Evolutionary conservation across 208 protist genomes (phyloP), one percentile per base, ranked within the genome.

Genomic region (Leishmania amazonensis): DNA sequence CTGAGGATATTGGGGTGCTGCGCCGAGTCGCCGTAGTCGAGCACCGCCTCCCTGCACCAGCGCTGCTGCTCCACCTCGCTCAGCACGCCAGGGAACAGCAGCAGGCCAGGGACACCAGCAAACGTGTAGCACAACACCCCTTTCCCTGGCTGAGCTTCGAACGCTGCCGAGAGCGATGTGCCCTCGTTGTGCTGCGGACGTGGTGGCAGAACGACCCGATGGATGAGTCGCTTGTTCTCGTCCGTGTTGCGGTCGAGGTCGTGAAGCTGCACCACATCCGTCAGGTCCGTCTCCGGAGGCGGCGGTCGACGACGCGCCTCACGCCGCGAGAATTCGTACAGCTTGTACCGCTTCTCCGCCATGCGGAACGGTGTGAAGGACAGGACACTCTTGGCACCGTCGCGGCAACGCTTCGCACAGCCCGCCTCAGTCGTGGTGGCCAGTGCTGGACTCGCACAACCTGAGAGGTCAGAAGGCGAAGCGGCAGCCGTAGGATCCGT

Each of bases 1-100:
- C 91, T 95, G 31, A 97, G 84, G n/a, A 95, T 92, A 77, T 96
- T 97, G 17, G 92, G 93, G 75, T 96, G 91, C 51, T 58, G 65
- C 15, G 72, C 13, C 13, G 94, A 90, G 76, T 96, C 87, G 28
- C 85, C 93, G 80, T 92, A 97, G 1, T 81, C 74, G 6, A 96
- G 78, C 47, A 97, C 79, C 8, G 90, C 84, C 71, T 89, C 89
- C 7, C 90, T 84, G 72, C 91, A 96, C 60, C 88, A 87, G 35
- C 64, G 64, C 74, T 87, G 79, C 77, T 97, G 91, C 85, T 94
- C 90, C 79, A 17, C 84, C 42, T 82, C 75, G 6, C 84, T 86
- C 51, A 96, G 54, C n/a, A 81, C 88, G 0, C 72, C 68, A 1
- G 94, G 90, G 62, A 97, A 95, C 15, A 97, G 67, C 0, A 93